phyloP scores from a whole-genome alignment of 129 eudicot species.

The Helichrysum umbraculigerum region DNA sequence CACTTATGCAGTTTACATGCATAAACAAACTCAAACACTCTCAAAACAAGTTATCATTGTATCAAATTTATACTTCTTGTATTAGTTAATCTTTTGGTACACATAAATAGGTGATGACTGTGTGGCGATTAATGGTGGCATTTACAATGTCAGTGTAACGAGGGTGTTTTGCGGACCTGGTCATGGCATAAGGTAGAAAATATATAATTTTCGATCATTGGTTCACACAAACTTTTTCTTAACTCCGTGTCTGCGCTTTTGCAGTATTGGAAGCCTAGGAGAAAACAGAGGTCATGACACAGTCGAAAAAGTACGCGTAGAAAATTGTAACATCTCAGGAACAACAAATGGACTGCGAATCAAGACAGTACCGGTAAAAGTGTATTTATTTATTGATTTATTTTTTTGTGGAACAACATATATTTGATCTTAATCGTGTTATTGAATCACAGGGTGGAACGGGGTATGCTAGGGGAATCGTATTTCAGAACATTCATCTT shows the following conservation, averaged over 20 bases:
- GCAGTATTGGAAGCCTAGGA: constrained; percentile 51
- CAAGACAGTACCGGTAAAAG: constrained; percentile 41
- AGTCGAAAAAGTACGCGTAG: constrained; percentile 36
- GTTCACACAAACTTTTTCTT: too few species aligned
- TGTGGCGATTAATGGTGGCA: constrained; percentile 44
- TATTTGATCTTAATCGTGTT: background rate
- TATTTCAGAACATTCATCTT: constrained; percentile 35
- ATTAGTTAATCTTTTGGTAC: background rate
- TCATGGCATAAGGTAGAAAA: constrained; percentile 48
- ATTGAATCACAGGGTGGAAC: constrained; percentile 32
- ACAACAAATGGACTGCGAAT: constrained; percentile 42
- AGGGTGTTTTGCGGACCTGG: constrained; percentile 48
- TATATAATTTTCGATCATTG: background rate
- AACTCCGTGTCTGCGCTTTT: background rate
- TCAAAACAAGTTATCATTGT: too few species aligned
- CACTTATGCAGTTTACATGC: too few species aligned
- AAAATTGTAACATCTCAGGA: constrained; percentile 31
- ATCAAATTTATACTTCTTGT: background rate
- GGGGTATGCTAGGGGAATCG: constrained; percentile 34
- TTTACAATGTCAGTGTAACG: constrained; percentile 26
- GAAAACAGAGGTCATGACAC: constrained; percentile 6
- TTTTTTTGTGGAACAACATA: background rate
- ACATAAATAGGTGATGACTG: constrained; percentile 48
- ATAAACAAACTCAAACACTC: too few species aligned
- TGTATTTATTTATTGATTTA: background rate